These are phyloP conservation scores for Fusarium tricinctum DNA, from an alignment of 2,329 filamentous ascomycete species.

Conservation along the genomic window DNA sequence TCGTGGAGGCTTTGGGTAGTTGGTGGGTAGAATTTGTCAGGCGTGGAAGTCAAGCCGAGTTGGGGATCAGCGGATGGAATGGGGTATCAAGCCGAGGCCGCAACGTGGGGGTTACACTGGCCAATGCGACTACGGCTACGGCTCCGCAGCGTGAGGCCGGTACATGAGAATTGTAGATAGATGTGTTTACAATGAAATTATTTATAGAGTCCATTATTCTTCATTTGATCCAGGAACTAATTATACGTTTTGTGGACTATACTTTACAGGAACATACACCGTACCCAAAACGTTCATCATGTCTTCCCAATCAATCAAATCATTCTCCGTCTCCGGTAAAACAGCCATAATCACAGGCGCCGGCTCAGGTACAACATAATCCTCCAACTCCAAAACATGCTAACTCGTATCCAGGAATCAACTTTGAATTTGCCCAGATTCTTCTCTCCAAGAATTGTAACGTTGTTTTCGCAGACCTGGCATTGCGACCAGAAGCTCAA, in stretches of 20 bases:
- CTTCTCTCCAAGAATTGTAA: conserved; percentile 60
- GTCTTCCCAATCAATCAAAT: neutral
- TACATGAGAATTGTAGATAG: neutral
- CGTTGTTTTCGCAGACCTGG: conserved; percentile 61
- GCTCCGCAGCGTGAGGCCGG: neutral
- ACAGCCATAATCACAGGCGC: conserved; percentile 42
- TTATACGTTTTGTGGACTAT: accelerated
- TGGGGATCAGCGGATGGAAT: neutral
- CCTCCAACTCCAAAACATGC: accelerated
- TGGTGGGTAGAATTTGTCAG: neutral
- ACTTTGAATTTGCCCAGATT: conserved; percentile 58
- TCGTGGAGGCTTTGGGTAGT: neutral
- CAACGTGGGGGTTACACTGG: conserved; percentile 12
- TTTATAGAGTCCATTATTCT: neutral
- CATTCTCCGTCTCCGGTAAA: conserved; percentile 44
- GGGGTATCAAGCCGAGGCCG: conserved; percentile 35
- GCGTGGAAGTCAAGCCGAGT: conserved; percentile 3
- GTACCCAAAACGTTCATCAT: neutral
- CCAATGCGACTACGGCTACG: conserved; percentile 12
- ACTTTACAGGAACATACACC: too few relatives aligned
- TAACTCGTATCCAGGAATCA: conserved; percentile 21
- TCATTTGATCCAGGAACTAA: accelerated
- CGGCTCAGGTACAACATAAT: conserved; percentile 24
- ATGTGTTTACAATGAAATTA: neutral
- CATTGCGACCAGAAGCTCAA: conserved; percentile 59